phyloP scores from a whole-genome alignment of 495 filamentous ascomycete genomes.

The Penicillium parvum region DNA sequence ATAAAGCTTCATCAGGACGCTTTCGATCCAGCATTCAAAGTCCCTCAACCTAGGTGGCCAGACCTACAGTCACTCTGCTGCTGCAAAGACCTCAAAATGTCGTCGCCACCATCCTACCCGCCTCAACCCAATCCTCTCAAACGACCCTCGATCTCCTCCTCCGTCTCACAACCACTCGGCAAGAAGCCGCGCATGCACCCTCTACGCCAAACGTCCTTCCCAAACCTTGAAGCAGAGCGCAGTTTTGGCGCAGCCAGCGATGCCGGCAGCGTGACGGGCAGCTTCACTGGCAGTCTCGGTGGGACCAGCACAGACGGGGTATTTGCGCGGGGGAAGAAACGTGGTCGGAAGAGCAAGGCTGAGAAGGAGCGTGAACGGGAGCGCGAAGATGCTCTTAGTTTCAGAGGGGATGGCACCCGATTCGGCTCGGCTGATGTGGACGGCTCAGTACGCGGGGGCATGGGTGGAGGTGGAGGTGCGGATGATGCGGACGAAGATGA shows the following conservation, averaged over 20 bases:
- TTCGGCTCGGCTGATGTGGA: constrained; percentile 38
- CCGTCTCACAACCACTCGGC: constrained; percentile 30
- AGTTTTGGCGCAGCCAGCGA: constrained; percentile 65
- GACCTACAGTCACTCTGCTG: not conserved
- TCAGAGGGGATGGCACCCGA: constrained; percentile 47
- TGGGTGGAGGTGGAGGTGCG: constrained; percentile 42
- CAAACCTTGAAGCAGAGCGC: constrained; percentile 54
- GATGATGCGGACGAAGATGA: constrained; percentile 65
- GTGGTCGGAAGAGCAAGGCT: constrained; percentile 61
- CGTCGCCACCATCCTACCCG: constrained; percentile 40
- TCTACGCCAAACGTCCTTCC: constrained; percentile 86
- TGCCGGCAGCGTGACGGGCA: constrained; percentile 65
- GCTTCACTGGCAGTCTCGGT: constrained; percentile 48
- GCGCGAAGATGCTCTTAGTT: constrained; percentile 48
- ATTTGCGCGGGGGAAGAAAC: constrained; percentile 51
- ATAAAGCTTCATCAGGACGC: no score
- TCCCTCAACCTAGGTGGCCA: no score
- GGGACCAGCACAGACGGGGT: constrained; percentile 50
- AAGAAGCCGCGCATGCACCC: constrained; percentile 56
- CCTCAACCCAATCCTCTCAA: constrained; percentile 37
- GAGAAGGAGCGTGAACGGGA: constrained; percentile 43
- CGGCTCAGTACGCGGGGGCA: constrained; percentile 42
- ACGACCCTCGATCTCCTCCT: constrained; percentile 40
- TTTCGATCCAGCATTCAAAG: no score
- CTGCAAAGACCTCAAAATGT: constrained; percentile 29